Conservation (phyloP, 345 rosid species). For the Gossypium sturtianum region DNA sequence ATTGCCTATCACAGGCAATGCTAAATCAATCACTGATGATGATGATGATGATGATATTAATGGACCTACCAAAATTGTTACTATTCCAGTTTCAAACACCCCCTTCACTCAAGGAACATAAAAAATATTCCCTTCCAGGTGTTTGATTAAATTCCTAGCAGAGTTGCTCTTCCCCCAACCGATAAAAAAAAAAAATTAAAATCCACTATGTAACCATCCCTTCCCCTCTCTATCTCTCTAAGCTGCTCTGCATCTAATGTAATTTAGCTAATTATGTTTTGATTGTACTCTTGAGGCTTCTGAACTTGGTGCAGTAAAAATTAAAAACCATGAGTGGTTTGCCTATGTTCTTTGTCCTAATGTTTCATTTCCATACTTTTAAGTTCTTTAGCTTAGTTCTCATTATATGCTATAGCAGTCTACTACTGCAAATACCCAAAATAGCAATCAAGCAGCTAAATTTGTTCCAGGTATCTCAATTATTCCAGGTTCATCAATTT, state of each 20-base stretch:
- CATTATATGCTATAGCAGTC: not conserved
- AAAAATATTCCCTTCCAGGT: not conserved
- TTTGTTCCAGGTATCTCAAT: not conserved
- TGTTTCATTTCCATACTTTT: not conserved
- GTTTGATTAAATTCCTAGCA: not conserved
- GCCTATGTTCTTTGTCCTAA: not conserved
- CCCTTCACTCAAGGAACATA: slow-evolving; percentile 13
- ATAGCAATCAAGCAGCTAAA: slow-evolving; percentile 1
- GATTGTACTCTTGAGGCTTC: not conserved
- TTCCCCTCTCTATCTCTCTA: not conserved
- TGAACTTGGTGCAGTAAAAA: not conserved
- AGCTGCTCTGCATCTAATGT: not conserved
- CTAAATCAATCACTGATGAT: slow-evolving; percentile 13
- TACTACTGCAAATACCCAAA: not conserved
- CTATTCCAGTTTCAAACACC: slow-evolving; percentile 13
- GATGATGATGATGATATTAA: slow-evolving; percentile 23
- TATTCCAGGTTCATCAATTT: not conserved
- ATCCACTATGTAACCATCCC: not conserved
- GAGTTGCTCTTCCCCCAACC: not conserved
- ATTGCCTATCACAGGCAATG: slow-evolving; percentile 40
- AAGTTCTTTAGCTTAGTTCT: not conserved
- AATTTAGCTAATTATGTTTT: not conserved
- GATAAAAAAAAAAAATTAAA: not conserved
- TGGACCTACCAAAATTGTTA: slow-evolving; percentile 7
- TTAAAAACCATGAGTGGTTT: not conserved